Percentiles rank a stretch among this genome's conserved stretches.
phyloP scores from a whole-genome alignment of 805 yeast species.

The Groenewaldozyma tartarivorans region DNA sequence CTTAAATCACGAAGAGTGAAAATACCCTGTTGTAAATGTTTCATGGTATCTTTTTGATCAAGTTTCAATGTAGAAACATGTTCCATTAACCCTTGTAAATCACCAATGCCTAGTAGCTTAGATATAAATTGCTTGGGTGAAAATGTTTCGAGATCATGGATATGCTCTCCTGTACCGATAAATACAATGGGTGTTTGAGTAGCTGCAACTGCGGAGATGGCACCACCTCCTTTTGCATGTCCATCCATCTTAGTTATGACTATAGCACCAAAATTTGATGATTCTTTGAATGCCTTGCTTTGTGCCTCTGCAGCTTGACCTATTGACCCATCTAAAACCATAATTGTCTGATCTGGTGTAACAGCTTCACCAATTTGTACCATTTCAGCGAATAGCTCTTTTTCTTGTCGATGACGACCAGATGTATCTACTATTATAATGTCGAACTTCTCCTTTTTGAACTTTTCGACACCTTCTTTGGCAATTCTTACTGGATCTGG shows the following conservation, averaged over 20 bases:
- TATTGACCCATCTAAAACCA: slow-evolving; percentile 95
- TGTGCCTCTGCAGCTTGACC: slow-evolving; percentile 98
- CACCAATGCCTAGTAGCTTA: slow-evolving; percentile 92
- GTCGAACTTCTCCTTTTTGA: slow-evolving; percentile 85
- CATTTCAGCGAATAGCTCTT: slow-evolving; percentile 88
- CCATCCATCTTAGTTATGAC: slow-evolving; percentile 96
- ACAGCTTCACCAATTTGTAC: slow-evolving; percentile 82
- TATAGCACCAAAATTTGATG: slow-evolving; percentile 89
- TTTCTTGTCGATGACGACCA: slow-evolving; percentile 95
- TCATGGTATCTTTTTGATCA: slow-evolving; percentile 77
- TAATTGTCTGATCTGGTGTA: slow-evolving; percentile 88
- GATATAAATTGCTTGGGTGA: slow-evolving; percentile 84
- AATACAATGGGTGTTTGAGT: slow-evolving; percentile 91
- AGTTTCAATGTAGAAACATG: slow-evolving; percentile 82
- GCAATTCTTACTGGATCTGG: slow-evolving; percentile 93
- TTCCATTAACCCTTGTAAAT: slow-evolving; percentile 86
- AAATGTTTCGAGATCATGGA: slow-evolving; percentile 83
- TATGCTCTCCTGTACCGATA: slow-evolving; percentile 98
- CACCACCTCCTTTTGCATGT: slow-evolving; percentile 99
- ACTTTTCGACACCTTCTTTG: slow-evolving; percentile 80
- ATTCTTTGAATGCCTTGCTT: slow-evolving; percentile 87
- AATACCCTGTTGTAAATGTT: slow-evolving; percentile 89
- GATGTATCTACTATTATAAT: slow-evolving; percentile 94
- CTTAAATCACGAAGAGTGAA: slow-evolving; percentile 87
- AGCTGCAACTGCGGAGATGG: slow-evolving; percentile 96